Percentiles rank a stretch among this genome's conserved stretches.
Conservation (phyloP, 371 early-diverging fungal species). For the Mucor piriformis region DNA sequence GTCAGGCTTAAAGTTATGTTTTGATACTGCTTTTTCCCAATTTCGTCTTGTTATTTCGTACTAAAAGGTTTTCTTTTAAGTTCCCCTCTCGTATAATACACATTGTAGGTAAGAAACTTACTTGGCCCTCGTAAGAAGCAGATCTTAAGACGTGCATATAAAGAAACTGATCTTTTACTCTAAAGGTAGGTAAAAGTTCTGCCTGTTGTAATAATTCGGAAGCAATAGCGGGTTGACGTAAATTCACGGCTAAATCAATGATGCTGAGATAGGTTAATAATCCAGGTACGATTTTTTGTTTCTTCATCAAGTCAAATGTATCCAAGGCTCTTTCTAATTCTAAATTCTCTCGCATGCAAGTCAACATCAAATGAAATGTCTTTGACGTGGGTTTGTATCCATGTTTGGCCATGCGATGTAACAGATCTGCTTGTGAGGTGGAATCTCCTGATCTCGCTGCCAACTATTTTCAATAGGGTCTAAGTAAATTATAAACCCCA, state of each 20-base stretch:
- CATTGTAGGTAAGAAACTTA: conserved; percentile 42
- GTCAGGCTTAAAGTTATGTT: conserved; percentile 46
- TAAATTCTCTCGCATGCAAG: conserved; percentile 37
- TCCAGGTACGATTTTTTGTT: conserved; percentile 13
- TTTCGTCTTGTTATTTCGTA: conserved; percentile 38
- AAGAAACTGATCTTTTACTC: conserved; percentile 26
- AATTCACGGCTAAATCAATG: conserved; percentile 26
- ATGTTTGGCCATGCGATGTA: conserved; percentile 30
- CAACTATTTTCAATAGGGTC: conserved; percentile 19
- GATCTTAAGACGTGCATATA: conserved; percentile 46
- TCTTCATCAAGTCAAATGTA: conserved; percentile 40
- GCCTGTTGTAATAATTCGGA: conserved; percentile 46
- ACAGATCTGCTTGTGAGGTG: conserved; percentile 24
- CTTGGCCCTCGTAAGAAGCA: conserved; percentile 49
- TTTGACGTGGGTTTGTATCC: conserved; percentile 15
- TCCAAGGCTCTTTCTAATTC: conserved; percentile 47
- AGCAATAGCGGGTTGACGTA: conserved; percentile 30
- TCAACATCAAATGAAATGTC: conserved; percentile 28
- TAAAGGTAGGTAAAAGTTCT: conserved; percentile 33
- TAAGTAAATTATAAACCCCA: neutral
- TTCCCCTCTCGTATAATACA: too few species aligned
- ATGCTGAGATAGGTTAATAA: conserved; percentile 14
- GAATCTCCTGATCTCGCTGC: conserved; percentile 28
- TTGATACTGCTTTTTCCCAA: conserved; percentile 50
- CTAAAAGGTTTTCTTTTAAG: conserved; percentile 25